Evolutionary conservation across 2,329 filamentous ascomycete genomes (phyloP).

Genomic region (Aulographum hederae): DNA sequence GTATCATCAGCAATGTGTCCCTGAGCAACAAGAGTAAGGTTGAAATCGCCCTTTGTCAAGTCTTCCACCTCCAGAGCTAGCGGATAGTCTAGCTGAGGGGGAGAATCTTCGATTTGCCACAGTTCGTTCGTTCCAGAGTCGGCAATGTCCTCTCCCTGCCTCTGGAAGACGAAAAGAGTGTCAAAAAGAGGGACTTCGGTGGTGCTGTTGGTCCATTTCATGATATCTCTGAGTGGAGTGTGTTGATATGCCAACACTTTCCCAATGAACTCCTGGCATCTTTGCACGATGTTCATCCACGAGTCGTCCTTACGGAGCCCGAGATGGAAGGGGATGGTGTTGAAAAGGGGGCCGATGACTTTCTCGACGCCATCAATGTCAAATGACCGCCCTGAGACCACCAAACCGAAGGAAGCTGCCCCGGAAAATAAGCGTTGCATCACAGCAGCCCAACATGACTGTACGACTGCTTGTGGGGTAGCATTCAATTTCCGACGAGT

Average conservation of each 20-base stretch:
- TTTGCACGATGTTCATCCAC: slow-evolving; percentile 41
- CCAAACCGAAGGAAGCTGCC: slow-evolving; percentile 46
- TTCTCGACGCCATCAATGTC: slow-evolving; percentile 45
- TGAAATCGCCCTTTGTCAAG: slow-evolving; percentile 5
- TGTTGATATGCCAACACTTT: slow-evolving; percentile 56
- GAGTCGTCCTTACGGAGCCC: slow-evolving; percentile 24
- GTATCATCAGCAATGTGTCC: slow-evolving; percentile 19
- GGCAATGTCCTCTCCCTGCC: slow-evolving; percentile 17
- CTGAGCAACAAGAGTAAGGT: slow-evolving; percentile 42
- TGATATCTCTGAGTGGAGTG: slow-evolving; percentile 58
- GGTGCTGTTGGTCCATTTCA: slow-evolving; percentile 53
- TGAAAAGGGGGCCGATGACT: slow-evolving; percentile 72
- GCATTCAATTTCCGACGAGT: slow-evolving; percentile 44
- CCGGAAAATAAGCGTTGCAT: slow-evolving; percentile 32
- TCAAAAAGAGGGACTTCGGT: slow-evolving; percentile 29
- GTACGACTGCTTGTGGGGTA: slow-evolving; percentile 61
- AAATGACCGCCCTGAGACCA: slow-evolving; percentile 62
- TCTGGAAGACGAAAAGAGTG: slow-evolving; percentile 62
- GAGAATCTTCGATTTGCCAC: slow-evolving; percentile 37
- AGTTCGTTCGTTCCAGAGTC: slow-evolving; percentile 15
- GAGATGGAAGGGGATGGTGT: slow-evolving; percentile 60
- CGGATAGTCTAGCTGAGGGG: slow-evolving; percentile 45
- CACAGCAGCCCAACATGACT: slow-evolving; percentile 50
- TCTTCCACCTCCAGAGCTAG: slow-evolving; percentile 52
- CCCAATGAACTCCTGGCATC: slow-evolving; percentile 55